Percentiles rank a stretch among this genome's conserved stretches.
phyloP scores from a whole-genome alignment of 2,329 filamentous ascomycete genomes.

The Sporothrix euskadiensis region DNA sequence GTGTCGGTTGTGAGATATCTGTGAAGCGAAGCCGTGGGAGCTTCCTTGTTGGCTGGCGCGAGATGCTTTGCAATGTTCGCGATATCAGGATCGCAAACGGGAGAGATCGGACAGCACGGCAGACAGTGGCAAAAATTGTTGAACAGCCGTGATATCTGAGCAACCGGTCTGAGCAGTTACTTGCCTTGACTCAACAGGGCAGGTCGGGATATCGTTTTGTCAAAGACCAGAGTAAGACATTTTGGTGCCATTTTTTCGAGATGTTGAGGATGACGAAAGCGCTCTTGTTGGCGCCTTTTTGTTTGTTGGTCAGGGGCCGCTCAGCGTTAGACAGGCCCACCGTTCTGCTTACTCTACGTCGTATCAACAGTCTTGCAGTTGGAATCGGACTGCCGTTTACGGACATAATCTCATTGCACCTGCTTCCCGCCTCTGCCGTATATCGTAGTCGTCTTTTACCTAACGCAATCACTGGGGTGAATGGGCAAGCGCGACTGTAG shows the following conservation, averaged over 20 bases:
- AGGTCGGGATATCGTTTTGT: not conserved
- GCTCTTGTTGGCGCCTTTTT: not conserved
- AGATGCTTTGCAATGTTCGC: not conserved
- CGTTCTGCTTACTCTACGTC: not conserved
- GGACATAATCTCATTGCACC: not conserved
- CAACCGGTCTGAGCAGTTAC: not conserved
- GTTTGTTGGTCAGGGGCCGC: not conserved
- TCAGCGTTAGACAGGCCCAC: not conserved
- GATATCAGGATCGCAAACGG: not conserved
- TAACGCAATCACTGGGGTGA: not conserved
- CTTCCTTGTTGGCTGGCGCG: not conserved
- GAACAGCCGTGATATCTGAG: no score
- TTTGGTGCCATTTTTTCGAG: not conserved
- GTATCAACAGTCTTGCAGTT: not conserved
- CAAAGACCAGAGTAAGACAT: not conserved
- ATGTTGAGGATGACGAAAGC: not conserved
- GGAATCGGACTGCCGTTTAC: constrained; percentile 12
- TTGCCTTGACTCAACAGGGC: not conserved
- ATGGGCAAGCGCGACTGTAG: not conserved
- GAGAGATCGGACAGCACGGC: not conserved
- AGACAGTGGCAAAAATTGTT: no score
- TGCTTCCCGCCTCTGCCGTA: not conserved
- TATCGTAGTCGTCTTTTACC: not conserved
- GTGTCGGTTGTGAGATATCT: not conserved
- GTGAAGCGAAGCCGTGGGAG: not conserved